Percentiles rank a stretch among this genome's conserved stretches.
Conservation (phyloP, 257 asterid genomes). For the Salvia rosmarinus region DNA sequence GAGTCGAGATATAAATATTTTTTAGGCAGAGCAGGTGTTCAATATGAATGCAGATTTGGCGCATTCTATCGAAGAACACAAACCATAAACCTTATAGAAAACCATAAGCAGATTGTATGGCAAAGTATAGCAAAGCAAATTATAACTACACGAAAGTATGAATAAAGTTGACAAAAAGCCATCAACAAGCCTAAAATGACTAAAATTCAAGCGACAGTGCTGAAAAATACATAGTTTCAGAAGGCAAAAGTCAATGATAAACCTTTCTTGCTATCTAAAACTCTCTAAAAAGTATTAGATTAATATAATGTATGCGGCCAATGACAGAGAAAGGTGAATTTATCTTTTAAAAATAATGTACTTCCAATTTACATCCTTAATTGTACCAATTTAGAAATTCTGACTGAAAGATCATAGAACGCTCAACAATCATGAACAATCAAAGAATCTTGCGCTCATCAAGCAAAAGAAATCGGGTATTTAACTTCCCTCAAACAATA, state of each 20-base stretch:
- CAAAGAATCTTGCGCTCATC: conserved; percentile 4
- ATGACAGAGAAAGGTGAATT: not conserved
- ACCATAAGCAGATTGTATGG: not conserved
- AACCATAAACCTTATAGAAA: not conserved
- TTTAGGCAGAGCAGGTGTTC: not conserved
- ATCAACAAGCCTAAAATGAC: not conserved
- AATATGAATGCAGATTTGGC: not conserved
- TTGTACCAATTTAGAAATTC: not conserved
- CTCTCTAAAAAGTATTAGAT: not conserved
- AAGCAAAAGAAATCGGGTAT: not conserved
- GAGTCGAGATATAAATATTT: not conserved
- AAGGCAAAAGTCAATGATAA: not conserved
- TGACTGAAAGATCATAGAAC: not conserved
- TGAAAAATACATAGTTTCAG: not conserved
- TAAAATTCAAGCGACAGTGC: not conserved
- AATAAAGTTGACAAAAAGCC: not conserved
- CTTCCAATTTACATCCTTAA: not conserved
- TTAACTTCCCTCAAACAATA: not conserved
- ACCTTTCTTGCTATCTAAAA: not conserved
- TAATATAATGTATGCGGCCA: not conserved
- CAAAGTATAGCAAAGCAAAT: not conserved
- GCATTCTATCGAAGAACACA: not conserved
- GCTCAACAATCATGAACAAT: conserved; percentile 7
- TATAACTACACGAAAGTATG: not conserved
- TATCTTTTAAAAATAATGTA: not conserved